Conservation (phyloP, 2,329 filamentous ascomycete species). For the Emergomyces africanus region DNA sequence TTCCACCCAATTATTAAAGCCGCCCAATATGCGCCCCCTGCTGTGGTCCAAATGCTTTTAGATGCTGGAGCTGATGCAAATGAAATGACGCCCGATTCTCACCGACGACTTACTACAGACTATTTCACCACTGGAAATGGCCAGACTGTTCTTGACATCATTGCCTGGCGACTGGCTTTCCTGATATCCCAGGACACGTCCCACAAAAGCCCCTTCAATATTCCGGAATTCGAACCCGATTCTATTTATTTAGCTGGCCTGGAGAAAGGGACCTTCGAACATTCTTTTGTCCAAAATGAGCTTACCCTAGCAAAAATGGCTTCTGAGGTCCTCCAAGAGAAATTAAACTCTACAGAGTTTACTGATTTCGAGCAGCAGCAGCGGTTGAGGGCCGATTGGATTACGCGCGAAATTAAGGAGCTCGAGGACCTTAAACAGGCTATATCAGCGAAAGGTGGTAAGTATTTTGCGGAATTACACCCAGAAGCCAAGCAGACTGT, state of each 20-base stretch:
- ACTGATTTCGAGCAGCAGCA: not conserved
- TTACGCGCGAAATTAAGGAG: constrained; percentile 16
- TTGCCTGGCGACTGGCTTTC: constrained; percentile 38
- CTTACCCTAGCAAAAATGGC: constrained; percentile 10
- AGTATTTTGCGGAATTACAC: constrained; percentile 53
- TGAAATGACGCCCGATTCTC: constrained; percentile 35
- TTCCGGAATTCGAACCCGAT: constrained; percentile 22
- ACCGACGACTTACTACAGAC: constrained; percentile 9
- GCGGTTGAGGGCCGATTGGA: not conserved
- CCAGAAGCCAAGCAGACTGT: constrained; percentile 30
- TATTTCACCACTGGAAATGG: constrained; percentile 23
- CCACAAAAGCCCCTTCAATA: not conserved
- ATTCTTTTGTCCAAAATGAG: constrained; percentile 37
- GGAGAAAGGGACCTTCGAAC: constrained; percentile 43
- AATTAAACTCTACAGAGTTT: constrained; percentile 7
- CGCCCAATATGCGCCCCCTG: constrained; percentile 37
- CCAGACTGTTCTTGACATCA: constrained; percentile 45
- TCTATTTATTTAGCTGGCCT: constrained; percentile 37
- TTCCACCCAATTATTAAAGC: constrained; percentile 58
- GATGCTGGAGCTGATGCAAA: constrained; percentile 54
- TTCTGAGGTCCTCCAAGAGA: constrained; percentile 22
- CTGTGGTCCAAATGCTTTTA: constrained; percentile 47
- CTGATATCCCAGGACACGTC: constrained; percentile 36
- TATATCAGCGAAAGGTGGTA: constrained; percentile 48
- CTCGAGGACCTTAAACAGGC: constrained; percentile 43